Evolutionary conservation across 176 grass and related monocot genomes (phyloP), one percentile per base, ranked within the genome.

Genomic region (Musa beccarii): DNA sequence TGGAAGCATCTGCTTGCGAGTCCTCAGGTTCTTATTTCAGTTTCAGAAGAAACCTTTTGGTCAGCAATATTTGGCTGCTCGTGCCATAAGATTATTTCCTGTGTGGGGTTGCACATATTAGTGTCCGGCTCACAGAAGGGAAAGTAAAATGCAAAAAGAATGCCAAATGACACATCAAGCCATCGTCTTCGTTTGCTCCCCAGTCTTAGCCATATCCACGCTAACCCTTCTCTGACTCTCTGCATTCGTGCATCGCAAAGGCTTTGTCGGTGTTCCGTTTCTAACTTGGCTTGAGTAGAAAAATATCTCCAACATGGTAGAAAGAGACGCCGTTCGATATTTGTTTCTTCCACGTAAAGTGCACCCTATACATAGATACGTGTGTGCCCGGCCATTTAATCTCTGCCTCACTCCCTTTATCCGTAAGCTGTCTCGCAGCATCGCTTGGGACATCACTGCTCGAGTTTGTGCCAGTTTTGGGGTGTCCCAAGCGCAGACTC

Each of bases 331-430:
- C 1, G 49, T 9, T 51, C 11, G 68, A 21, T 70, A 70, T 70
- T 70, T 70, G 17, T 11, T 8, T 22, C 21, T 22, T 7, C 2
- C 29, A 50, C 2, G 17, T 29, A 51, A 70, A 70, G 68, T 14
- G 68, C 13, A 70, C 2, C 16, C 68, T 7, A 25, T 7, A 25
- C 4, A 69, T 49, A 20, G 17, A 51, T 43, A 43, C 6, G 34
- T 29, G 29, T 29, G 29, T 43, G 34, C 34, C 0, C 34, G n/a
- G 21, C n/a, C 11, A 26, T 17, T 53, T 28, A 66, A 66, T 66
- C 11, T 13, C 61, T 66, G 75, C 61, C 75, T 77, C 75, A 28
- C 61, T 7, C 52, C 20, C 61, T 17, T 28, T 77, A 77, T 77
- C 75, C 75, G 5, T 2, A 66, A 17, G 21, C 8, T 26, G 59